Evolutionary conservation across 768 basidiomycete species (phyloP).

Genomic region (Hygrophorus pudorinus): DNA sequence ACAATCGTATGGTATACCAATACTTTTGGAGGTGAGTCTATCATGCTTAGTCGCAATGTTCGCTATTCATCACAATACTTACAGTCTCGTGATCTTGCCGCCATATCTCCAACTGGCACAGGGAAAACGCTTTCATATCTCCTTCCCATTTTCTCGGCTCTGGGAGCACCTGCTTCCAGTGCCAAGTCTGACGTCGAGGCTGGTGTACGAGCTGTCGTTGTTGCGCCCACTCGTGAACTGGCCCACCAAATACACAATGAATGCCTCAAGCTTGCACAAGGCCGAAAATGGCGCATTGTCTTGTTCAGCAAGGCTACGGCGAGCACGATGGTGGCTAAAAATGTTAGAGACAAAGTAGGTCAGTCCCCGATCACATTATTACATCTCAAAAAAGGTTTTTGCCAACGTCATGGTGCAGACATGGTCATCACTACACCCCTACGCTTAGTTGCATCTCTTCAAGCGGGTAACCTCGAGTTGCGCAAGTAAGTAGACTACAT

Average conservation of each 20-base stretch:
- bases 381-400: conserved; percentile 4
- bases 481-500: conserved; percentile 48
- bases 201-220: conserved; percentile 69
- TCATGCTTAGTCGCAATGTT: background rate
- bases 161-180: conserved; percentile 45
- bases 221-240: conserved; percentile 93
- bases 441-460: conserved; percentile 73
- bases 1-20: conserved; percentile 72
- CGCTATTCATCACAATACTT: background rate
- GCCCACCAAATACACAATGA: conserved; percentile 94
- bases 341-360: conserved; percentile 70
- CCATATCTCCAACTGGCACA: conserved; percentile 94
- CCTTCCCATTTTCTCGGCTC: conserved; percentile 61
- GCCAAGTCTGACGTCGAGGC: conserved; percentile 31
- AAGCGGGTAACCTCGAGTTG: conserved; percentile 54
- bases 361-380: conserved; percentile 17
- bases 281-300: conserved; percentile 73
- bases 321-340: conserved; percentile 64
- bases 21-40: conserved; percentile 59
- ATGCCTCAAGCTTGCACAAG: conserved; percentile 69
- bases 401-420: conserved; percentile 35
- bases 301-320: conserved; percentile 89
- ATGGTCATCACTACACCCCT: conserved; percentile 90
- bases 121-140: conserved; percentile 95
- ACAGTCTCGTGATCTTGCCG: conserved; percentile 78